Percentiles rank a stretch among this genome's conserved stretches.
These are phyloP conservation scores for Fusarium decemcellulare DNA, from an alignment of 2,329 filamentous ascomycete genomes.

Conservation along the genomic window DNA sequence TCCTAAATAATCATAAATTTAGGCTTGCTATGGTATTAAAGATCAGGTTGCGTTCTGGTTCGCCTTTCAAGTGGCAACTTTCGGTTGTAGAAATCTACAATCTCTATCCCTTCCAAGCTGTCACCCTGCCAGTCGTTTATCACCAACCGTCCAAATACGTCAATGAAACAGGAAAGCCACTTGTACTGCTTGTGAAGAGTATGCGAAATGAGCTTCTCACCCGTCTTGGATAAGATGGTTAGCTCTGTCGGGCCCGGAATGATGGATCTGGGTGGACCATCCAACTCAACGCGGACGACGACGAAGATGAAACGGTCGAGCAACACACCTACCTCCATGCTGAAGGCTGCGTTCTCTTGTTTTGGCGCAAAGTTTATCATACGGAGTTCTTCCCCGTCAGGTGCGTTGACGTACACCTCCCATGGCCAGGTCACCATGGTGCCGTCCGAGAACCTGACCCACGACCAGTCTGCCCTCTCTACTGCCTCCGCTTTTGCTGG, in stretches of 20 bases:
- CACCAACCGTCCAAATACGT: constrained; percentile 19
- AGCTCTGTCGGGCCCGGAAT: neutral
- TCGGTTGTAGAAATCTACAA: constrained; percentile 12
- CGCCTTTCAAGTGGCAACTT: neutral
- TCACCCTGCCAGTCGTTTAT: neutral
- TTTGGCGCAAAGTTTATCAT: neutral
- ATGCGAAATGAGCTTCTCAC: constrained; percentile 2
- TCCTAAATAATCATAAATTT: too few species aligned
- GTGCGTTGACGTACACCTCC: neutral
- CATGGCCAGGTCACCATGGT: neutral
- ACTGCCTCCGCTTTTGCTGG: neutral
- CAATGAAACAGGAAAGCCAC: constrained; percentile 3
- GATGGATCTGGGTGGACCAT: neutral
- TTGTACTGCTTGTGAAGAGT: neutral
- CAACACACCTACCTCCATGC: neutral
- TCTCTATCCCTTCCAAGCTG: neutral
- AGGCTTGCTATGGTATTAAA: too few species aligned
- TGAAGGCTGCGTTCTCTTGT: neutral
- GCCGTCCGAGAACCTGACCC: constrained; percentile 7
- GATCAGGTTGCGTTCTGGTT: too few species aligned
- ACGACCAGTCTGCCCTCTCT: neutral
- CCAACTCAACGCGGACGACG: too few species aligned
- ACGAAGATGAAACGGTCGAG: constrained; percentile 26
- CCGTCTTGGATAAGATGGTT: constrained; percentile 13
- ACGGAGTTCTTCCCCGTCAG: neutral